These are phyloP conservation scores for Suillus discolor DNA, from an alignment of 768 basidiomycete species.

Conservation along the genomic window DNA sequence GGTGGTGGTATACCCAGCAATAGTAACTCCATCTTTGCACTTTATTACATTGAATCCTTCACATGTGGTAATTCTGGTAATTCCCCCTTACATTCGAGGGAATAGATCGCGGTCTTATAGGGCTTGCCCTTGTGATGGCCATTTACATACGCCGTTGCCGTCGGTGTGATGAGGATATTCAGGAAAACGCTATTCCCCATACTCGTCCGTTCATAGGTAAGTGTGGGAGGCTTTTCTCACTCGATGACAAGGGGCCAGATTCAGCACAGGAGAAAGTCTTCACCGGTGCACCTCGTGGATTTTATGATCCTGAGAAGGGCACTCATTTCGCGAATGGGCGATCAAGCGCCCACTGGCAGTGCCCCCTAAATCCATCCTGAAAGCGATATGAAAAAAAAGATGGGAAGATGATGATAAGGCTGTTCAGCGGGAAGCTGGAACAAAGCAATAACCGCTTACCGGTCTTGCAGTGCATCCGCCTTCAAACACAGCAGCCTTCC, in stretches of 20 bases:
- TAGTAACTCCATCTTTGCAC: conserved; percentile 7
- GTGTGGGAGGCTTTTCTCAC: not conserved
- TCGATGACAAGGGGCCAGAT: not conserved
- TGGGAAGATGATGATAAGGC: not conserved
- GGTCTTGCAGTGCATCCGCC: too few species aligned
- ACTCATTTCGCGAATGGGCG: not conserved
- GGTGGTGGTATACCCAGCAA: conserved; percentile 30
- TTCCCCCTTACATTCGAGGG: conserved; percentile 26
- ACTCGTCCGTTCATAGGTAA: not conserved
- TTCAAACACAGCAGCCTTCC: too few species aligned
- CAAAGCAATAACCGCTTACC: too few species aligned
- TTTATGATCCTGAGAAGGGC: not conserved
- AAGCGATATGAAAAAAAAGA: not conserved
- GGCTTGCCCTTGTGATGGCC: conserved; percentile 11
- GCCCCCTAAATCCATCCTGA: not conserved
- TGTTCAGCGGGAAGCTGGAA: not conserved
- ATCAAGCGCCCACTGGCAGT: not conserved
- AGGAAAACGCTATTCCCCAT: too few species aligned
- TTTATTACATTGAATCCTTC: conserved; percentile 15
- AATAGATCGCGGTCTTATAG: conserved; percentile 21
- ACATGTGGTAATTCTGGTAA: conserved; percentile 30
- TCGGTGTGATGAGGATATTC: not conserved
- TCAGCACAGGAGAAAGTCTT: not conserved
- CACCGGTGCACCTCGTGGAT: not conserved
- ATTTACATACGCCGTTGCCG: not conserved